Evolutionary conservation across 2,329 filamentous ascomycete genomes (phyloP), one percentile per base, ranked within the genome.

Genomic region (Harringtonia aguacate): DNA sequence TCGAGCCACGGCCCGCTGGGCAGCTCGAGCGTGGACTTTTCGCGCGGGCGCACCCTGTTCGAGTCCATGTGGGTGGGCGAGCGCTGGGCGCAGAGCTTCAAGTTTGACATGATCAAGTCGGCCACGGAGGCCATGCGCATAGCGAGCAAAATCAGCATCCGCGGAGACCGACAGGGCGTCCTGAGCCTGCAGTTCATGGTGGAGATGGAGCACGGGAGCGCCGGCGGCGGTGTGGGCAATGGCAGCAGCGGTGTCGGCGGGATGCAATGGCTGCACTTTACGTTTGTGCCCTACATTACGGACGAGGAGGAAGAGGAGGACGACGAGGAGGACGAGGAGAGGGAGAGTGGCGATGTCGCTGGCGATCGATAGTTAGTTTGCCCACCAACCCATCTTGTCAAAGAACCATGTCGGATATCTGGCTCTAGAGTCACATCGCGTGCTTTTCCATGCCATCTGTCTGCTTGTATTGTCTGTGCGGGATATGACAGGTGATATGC

Each of bases 121-220:
- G 89, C 90, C 0, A 79, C 79, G 37, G 81, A 90, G 51, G 90
- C 92, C n/a, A 97, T 98, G 90, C 80, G 82, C 37, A 77, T 88
- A 31, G 87, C 89, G 5, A 89, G 77, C 56, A 98, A 97, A 63
- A 89, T 97, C 46, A 95, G 88, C 58, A 74, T 98, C 48, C 74
- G 92, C 15, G 83, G 87, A 0, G 92, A 98, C 61, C 72, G 76
- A 2, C 86, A 95, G 58, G 90, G 92, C 0, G 90, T 98, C 27
- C 63, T 98, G 51, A 95, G 86, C 62, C 66, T 97, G 59, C 92
- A 98, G 58, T 95, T 97, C 56, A 92, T 98, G 84, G 82, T 98
- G 15, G 87, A 95, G 58, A 72, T 89, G 35, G 86, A 92, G 49
- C 18, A 36, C 6, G 44, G 38, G 4, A 21, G 13, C 5, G 43